Evolutionary conservation across 345 rosid species (phyloP).

Genomic region (Barbarea vulgaris): DNA sequence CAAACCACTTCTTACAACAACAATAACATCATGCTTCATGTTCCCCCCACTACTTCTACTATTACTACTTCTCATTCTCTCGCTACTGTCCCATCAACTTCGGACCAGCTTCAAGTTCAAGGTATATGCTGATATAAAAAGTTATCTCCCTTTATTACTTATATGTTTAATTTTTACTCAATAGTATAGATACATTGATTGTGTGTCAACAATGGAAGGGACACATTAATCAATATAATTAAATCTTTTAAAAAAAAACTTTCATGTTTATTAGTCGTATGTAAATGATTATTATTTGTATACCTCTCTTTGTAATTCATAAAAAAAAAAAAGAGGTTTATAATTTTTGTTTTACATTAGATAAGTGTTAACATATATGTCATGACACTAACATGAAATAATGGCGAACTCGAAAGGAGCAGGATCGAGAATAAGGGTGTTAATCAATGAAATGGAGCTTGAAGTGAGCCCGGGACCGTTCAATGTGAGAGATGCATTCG

Average conservation of each 20-base stretch:
- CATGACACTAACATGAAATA: slow-evolving; percentile 30
- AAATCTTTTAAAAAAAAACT: not conserved
- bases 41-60: slow-evolving; percentile 34
- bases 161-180: slow-evolving; percentile 3
- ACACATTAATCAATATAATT: slow-evolving; percentile 33
- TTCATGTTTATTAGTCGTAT: slow-evolving; percentile 13
- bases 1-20: slow-evolving; percentile 34
- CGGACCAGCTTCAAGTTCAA: slow-evolving; percentile 45
- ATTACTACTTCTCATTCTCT: slow-evolving; percentile 35
- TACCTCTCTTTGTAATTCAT: not conserved
- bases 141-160: not conserved
- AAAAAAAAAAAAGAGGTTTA: not conserved
- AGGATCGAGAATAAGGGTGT: slow-evolving; percentile 59
- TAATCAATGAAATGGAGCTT: slow-evolving; percentile 84
- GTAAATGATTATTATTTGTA: slow-evolving; percentile 4
- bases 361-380: not conserved
- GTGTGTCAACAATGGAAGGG: slow-evolving; percentile 31
- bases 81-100: slow-evolving; percentile 48
- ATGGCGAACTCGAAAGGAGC: slow-evolving; percentile 20
- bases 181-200: slow-evolving; percentile 25
- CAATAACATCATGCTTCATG: slow-evolving; percentile 42
- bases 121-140: slow-evolving; percentile 41
- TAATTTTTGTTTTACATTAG: not conserved
- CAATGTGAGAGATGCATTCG: slow-evolving; percentile 84
- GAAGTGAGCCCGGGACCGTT: slow-evolving; percentile 74